A percentile compares a stretch with the other conserved stretches of the same genome.
Conservation (phyloP, 768 basidiomycete species). For the Boletus rufocinnamomeus region DNA sequence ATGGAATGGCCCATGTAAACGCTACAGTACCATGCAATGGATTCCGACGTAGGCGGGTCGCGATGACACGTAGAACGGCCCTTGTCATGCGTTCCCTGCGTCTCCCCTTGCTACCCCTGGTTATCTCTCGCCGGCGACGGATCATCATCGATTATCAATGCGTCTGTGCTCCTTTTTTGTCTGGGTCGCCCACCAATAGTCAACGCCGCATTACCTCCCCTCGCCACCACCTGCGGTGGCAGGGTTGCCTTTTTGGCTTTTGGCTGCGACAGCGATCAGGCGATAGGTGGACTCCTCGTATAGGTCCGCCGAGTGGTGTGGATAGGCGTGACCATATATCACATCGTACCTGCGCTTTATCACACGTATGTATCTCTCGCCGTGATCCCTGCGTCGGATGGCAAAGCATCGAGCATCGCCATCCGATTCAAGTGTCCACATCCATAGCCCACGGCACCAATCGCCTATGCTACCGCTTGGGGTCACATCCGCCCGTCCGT, state of each 20-base stretch:
- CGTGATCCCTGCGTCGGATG: neutral
- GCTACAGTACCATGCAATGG: slow-evolving; percentile 1
- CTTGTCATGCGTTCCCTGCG: neutral
- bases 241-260: neutral
- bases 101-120: neutral
- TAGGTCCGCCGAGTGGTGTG: too few relatives aligned
- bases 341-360: neutral
- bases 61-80: neutral
- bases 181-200: neutral
- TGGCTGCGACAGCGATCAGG: neutral
- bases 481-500: neutral
- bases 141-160: neutral
- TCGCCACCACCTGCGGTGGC: neutral
- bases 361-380: neutral
- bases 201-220: neutral
- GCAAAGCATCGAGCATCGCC: neutral
- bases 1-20: neutral
- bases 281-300: neutral
- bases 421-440: neutral
- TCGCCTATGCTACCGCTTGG: neutral
- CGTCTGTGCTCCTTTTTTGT: neutral
- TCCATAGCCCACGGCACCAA: neutral
- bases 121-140: neutral
- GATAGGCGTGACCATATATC: neutral
- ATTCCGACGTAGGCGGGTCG: slow-evolving; percentile 1